Conservation (phyloP, 352 stramenopile genomes). For the Globisporangium sylvaticum region DNA sequence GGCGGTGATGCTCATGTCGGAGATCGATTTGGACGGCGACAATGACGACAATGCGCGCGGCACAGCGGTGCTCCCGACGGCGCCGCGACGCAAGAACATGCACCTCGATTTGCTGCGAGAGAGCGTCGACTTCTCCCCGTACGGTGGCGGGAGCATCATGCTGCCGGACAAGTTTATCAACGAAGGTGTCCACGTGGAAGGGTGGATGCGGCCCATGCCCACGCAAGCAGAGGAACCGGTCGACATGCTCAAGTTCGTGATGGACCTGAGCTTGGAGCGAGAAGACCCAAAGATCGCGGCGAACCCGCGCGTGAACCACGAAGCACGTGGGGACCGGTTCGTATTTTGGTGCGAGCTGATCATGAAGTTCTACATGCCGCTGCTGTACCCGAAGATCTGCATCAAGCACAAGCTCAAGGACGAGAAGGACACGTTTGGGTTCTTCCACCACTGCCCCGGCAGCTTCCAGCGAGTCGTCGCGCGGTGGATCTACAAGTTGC, state of each 20-base stretch:
- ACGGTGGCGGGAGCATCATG: slow-evolving; percentile 76
- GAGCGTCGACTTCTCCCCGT: slow-evolving; percentile 83
- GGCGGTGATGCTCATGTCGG: slow-evolving; percentile 38
- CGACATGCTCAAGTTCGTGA: slow-evolving; percentile 88
- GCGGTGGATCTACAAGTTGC: slow-evolving; percentile 84
- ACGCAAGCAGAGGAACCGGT: slow-evolving; percentile 84
- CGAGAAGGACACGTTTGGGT: slow-evolving; percentile 69
- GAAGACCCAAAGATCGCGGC: slow-evolving; percentile 45
- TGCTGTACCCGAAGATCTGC: slow-evolving; percentile 85
- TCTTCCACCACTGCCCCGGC: slow-evolving; percentile 85
- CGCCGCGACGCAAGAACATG: slow-evolving; percentile 46
- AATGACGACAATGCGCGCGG: slow-evolving; percentile 33
- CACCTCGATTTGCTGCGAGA: slow-evolving; percentile 78
- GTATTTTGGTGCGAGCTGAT: slow-evolving; percentile 85
- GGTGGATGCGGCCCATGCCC: slow-evolving; percentile 73
- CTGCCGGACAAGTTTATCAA: slow-evolving; percentile 81
- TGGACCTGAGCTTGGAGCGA: slow-evolving; percentile 83
- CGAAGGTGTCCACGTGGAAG: slow-evolving; percentile 80
- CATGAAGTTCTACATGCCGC: slow-evolving; percentile 89
- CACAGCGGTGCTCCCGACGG: slow-evolving; percentile 33
- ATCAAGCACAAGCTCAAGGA: slow-evolving; percentile 85
- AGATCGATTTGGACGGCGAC: slow-evolving; percentile 37
- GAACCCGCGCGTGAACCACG: slow-evolving; percentile 43
- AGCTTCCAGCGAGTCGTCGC: slow-evolving; percentile 86
- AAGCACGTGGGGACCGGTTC: slow-evolving; percentile 64